These are phyloP conservation scores for Coniochaeta pulveracea DNA, from an alignment of 2,329 filamentous ascomycete genomes.

Conservation along the genomic window DNA sequence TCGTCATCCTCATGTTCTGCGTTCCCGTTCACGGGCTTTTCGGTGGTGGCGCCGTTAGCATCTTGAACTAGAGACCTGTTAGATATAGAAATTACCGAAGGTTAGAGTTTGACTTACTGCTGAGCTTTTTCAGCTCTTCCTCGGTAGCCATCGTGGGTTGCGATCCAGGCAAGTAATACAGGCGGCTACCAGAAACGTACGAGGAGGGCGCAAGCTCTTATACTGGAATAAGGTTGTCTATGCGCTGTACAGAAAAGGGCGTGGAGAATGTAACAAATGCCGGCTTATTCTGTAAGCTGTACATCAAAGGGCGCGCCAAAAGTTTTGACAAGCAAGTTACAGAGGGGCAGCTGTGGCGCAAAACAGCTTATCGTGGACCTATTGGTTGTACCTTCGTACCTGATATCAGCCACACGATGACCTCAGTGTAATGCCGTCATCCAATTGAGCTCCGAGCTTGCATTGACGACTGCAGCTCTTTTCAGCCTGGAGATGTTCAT, in stretches of 20 bases:
- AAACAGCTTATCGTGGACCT: slow-evolving; percentile 1
- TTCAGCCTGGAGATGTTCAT: too few species aligned
- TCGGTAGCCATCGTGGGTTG: slow-evolving; percentile 31
- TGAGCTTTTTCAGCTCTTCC: slow-evolving; percentile 29
- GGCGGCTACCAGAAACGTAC: too few species aligned
- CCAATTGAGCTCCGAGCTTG: background rate
- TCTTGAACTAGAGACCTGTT: slow-evolving; percentile 24
- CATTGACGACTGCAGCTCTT: too few species aligned
- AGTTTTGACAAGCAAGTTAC: too few species aligned
- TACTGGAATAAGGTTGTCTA: too few species aligned
- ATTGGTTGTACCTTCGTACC: too few species aligned
- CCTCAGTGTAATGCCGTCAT: slow-evolving; percentile 3
- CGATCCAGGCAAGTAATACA: too few species aligned
- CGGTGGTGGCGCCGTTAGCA: slow-evolving; percentile 23
- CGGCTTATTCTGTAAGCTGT: too few species aligned
- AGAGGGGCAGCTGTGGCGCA: slow-evolving; percentile 8
- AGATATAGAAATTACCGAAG: background rate
- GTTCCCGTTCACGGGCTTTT: slow-evolving; percentile 27
- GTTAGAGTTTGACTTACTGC: slow-evolving; percentile 16
- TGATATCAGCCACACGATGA: slow-evolving; percentile 3
- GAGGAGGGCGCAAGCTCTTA: too few species aligned
- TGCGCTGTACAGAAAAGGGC: too few species aligned
- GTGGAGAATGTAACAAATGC: too few species aligned
- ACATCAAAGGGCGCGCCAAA: too few species aligned
- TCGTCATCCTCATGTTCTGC: slow-evolving; percentile 33